A percentile compares a stretch with the other conserved stretches of the same genome.
Evolutionary conservation across 2,329 filamentous ascomycete genomes (phyloP).

Genomic region (Aureobasidium lini): DNA sequence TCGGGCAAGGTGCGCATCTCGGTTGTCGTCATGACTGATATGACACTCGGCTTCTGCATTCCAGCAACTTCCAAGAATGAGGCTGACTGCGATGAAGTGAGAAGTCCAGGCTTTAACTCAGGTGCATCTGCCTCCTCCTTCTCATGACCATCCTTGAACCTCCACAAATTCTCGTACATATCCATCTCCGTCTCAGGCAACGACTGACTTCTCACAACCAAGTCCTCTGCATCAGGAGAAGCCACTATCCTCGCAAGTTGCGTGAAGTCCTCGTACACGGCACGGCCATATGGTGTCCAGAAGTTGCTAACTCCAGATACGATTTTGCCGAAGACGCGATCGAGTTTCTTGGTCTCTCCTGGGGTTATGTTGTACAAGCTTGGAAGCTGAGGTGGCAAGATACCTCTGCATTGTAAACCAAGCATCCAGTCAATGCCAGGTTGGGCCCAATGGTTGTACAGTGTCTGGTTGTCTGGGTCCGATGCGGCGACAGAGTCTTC

Average conservation of each 20-base stretch:
- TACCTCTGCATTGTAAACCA: conserved; percentile 27
- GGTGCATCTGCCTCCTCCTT: conserved; percentile 13
- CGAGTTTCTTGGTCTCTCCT: conserved; percentile 12
- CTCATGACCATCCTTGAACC: background rate
- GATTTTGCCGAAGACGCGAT: conserved; percentile 14
- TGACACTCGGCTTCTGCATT: conserved; percentile 25
- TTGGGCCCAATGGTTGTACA: conserved; percentile 16
- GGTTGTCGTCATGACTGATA: conserved; percentile 52
- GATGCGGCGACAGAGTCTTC: background rate
- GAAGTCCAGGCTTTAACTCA: background rate
- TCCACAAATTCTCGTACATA: conserved; percentile 44
- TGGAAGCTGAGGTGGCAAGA: conserved; percentile 27
- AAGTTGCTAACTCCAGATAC: conserved; percentile 11
- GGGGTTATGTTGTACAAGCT: conserved; percentile 14
- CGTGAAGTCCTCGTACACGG: conserved; percentile 16
- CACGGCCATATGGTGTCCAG: conserved; percentile 11
- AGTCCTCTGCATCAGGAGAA: conserved; percentile 13
- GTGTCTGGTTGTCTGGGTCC: conserved; percentile 8
- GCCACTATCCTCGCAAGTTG: conserved; percentile 18
- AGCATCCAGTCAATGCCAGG: conserved; percentile 31
- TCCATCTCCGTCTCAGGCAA: conserved; percentile 41
- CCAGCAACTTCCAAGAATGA: background rate
- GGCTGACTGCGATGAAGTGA: background rate
- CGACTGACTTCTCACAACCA: background rate
- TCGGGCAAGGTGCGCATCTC: conserved; percentile 48